Conservation (phyloP, 768 basidiomycete species). For the Rhizopogon sp. region DNA sequence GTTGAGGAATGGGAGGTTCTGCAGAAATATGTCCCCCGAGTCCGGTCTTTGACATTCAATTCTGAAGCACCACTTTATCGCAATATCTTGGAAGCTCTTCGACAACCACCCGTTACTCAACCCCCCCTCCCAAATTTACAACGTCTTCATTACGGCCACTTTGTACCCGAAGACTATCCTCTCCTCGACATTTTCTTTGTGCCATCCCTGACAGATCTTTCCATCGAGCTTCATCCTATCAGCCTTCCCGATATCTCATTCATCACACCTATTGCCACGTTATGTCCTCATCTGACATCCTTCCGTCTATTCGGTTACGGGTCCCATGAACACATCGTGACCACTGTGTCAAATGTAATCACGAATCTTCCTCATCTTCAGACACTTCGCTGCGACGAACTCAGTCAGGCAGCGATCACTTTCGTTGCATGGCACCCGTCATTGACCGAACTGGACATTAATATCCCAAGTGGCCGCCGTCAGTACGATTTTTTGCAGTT, state of each 20-base stretch:
- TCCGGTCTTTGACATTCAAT: background rate
- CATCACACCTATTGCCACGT: background rate
- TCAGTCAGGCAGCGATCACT: background rate
- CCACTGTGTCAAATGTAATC: background rate
- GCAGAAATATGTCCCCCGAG: background rate
- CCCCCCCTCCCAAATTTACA: background rate
- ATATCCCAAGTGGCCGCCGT: background rate
- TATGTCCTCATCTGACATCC: background rate
- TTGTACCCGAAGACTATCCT: background rate
- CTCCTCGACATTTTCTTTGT: background rate
- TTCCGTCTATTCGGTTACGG: background rate
- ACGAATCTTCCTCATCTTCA: background rate
- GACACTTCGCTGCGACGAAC: background rate
- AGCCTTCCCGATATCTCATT: background rate
- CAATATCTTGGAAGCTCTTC: background rate
- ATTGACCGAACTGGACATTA: background rate
- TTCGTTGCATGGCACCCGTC: background rate
- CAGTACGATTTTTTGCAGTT: background rate
- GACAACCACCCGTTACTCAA: background rate
- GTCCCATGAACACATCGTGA: background rate
- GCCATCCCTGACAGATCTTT: background rate
- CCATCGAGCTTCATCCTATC: background rate
- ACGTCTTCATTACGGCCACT: background rate
- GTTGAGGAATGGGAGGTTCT: background rate
- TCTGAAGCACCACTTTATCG: background rate